phyloP scores from a whole-genome alignment of 495 filamentous ascomycete species.

The Penicillium turbatum region DNA sequence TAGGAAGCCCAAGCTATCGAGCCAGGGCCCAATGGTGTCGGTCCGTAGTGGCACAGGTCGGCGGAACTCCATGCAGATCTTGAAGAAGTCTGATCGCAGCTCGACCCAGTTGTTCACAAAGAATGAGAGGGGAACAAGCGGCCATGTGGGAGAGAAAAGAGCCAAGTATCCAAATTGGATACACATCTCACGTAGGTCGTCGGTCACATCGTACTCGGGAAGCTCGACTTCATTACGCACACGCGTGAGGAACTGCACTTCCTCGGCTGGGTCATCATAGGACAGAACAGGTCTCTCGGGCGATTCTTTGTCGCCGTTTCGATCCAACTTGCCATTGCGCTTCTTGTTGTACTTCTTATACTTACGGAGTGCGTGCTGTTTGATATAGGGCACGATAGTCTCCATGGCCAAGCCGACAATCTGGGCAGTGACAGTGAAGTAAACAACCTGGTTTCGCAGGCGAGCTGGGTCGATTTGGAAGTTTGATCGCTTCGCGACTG shows the following conservation, averaged over 20 bases:
- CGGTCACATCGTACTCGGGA: conserved; percentile 78
- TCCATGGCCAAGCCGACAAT: conserved; percentile 85
- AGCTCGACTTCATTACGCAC: conserved; percentile 87
- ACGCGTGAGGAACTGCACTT: conserved; percentile 69
- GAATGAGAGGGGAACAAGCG: conserved; percentile 82
- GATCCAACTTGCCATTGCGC: conserved; percentile 23
- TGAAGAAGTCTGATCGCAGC: conserved; percentile 86
- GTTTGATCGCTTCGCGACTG: conserved; percentile 50
- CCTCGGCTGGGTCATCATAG: conserved; percentile 59
- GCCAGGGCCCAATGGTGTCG: conserved; percentile 94
- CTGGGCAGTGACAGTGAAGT: conserved; percentile 95
- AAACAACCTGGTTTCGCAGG: conserved; percentile 88
- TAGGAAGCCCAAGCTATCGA: conserved; percentile 79
- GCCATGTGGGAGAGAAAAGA: conserved; percentile 91
- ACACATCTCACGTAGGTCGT: conserved; percentile 90
- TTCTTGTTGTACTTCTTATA: conserved; percentile 57
- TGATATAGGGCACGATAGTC: conserved; percentile 77
- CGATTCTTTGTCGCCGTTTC: conserved; percentile 25
- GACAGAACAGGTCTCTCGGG: conserved; percentile 20
- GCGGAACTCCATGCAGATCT: conserved; percentile 87
- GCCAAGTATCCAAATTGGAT: conserved; percentile 94
- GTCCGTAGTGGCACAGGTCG: conserved; percentile 81
- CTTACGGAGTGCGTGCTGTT: conserved; percentile 67
- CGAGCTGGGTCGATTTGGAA: conserved; percentile 84
- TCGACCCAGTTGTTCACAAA: conserved; percentile 96